These are phyloP conservation scores for Isabelozyma gotoi DNA, from an alignment of 805 yeast species.

Conservation along the genomic window DNA sequence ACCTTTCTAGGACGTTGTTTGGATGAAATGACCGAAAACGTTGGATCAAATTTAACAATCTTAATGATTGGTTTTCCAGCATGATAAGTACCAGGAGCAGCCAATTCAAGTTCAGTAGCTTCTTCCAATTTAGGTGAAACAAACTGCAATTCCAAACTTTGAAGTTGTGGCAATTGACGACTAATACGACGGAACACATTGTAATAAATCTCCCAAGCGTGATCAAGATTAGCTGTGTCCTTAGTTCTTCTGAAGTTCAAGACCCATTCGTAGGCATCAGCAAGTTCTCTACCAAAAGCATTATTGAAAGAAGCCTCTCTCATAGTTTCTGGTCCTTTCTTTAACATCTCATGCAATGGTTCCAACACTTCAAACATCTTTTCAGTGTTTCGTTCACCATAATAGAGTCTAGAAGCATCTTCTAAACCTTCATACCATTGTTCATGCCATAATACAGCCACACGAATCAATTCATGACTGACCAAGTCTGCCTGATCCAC, in stretches of 20 bases:
- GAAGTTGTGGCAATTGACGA: slow-evolving; percentile 83
- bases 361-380: slow-evolving; percentile 91
- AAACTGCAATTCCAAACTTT: slow-evolving; percentile 83
- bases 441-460: slow-evolving; percentile 96
- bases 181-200: slow-evolving; percentile 89
- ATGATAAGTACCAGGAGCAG: slow-evolving; percentile 90
- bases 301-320: slow-evolving; percentile 91
- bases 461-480: slow-evolving; percentile 89
- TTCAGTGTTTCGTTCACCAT: slow-evolving; percentile 92
- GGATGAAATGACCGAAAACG: slow-evolving; percentile 83
- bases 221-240: slow-evolving; percentile 85
- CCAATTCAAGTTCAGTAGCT: slow-evolving; percentile 77
- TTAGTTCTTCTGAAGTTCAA: slow-evolving; percentile 79
- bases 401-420: slow-evolving; percentile 90
- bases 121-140: slow-evolving; percentile 88
- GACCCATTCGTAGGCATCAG: slow-evolving; percentile 93
- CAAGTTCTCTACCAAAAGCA: slow-evolving; percentile 89
- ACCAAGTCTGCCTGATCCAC: slow-evolving; percentile 94
- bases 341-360: slow-evolving; percentile 82
- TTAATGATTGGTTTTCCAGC: slow-evolving; percentile 79
- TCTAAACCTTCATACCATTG: slow-evolving; percentile 97
- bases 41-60: slow-evolving; percentile 76
- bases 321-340: slow-evolving; percentile 86
- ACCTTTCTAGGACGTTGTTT: slow-evolving; percentile 93
- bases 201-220: slow-evolving; percentile 97